These are phyloP conservation scores for Globisporangium rhizosaccharum DNA, from an alignment of 352 stramenopile species.

Conservation along the genomic window DNA sequence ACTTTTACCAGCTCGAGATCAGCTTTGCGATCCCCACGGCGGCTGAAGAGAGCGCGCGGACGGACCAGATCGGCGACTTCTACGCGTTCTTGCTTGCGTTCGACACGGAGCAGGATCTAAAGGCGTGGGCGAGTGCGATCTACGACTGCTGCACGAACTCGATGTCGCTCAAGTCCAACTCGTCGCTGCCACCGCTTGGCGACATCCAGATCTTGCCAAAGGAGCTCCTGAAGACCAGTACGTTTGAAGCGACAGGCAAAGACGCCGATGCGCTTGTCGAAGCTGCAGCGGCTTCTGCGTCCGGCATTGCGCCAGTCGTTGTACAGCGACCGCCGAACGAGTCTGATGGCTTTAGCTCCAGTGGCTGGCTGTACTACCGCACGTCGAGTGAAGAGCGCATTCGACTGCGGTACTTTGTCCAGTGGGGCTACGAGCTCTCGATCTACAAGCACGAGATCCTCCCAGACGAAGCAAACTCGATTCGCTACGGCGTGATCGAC, in stretches of 20 bases:
- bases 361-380: slow-evolving; percentile 83
- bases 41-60: slow-evolving; percentile 47
- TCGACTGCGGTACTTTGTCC: slow-evolving; percentile 81
- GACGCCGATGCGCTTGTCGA: slow-evolving; percentile 30
- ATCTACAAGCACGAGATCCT: slow-evolving; percentile 89
- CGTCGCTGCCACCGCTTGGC: slow-evolving; percentile 48
- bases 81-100: slow-evolving; percentile 77
- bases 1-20: slow-evolving; percentile 85
- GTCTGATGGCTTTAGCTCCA: slow-evolving; percentile 49
- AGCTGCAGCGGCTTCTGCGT: not conserved
- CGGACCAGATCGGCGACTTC: slow-evolving; percentile 73
- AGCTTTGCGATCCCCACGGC: slow-evolving; percentile 69
- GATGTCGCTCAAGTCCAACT: slow-evolving; percentile 73
- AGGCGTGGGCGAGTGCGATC: slow-evolving; percentile 70
- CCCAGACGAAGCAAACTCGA: slow-evolving; percentile 66
- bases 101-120: slow-evolving; percentile 63
- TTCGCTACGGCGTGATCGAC: slow-evolving; percentile 85
- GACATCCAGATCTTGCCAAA: slow-evolving; percentile 81
- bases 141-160: slow-evolving; percentile 87
- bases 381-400: slow-evolving; percentile 80
- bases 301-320: slow-evolving; percentile 15
- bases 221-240: slow-evolving; percentile 79
- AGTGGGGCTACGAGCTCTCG: slow-evolving; percentile 83
- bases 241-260: slow-evolving; percentile 52
- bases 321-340: slow-evolving; percentile 5